These are phyloP conservation scores for Lepidium aucheri DNA, from an alignment of 345 rosid species.

Conservation along the genomic window DNA sequence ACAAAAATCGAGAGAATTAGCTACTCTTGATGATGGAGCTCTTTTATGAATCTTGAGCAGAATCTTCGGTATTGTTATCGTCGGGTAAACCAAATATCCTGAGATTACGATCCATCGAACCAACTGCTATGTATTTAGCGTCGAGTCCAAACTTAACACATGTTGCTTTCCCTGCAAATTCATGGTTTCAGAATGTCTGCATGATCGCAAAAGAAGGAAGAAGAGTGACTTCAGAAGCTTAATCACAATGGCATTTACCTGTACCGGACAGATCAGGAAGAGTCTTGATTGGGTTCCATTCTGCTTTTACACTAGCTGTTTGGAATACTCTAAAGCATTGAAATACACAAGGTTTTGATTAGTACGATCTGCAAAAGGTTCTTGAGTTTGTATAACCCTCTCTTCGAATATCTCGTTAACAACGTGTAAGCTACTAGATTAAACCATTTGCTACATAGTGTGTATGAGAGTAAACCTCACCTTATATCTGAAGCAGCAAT, in stretches of 20 bases:
- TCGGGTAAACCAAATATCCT: conserved; percentile 70
- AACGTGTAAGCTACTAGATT: not conserved
- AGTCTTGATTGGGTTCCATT: conserved; percentile 82
- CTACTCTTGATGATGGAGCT: conserved; percentile 5
- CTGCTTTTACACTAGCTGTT: conserved; percentile 86
- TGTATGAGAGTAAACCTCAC: conserved; percentile 25
- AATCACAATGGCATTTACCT: conserved; percentile 36
- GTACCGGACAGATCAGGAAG: conserved; percentile 94
- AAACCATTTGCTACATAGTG: not conserved
- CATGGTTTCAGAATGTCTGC: not conserved
- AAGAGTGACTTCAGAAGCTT: not conserved
- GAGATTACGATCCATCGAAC: conserved; percentile 97
- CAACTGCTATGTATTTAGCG: conserved; percentile 74
- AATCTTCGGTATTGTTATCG: conserved; percentile 26
- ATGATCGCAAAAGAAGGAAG: not conserved
- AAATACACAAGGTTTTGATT: not conserved
- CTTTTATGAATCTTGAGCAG: conserved; percentile 36
- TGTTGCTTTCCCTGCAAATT: conserved; percentile 59
- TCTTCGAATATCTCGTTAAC: not conserved
- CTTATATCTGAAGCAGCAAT: conserved; percentile 85
- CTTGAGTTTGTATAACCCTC: not conserved
- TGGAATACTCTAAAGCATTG: conserved; percentile 57
- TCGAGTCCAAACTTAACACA: conserved; percentile 72
- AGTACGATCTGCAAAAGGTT: not conserved
- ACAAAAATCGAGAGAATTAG: conserved; percentile 5